A percentile compares a stretch with the other conserved stretches of the same genome.
Conservation (phyloP, 2,329 filamentous ascomycete genomes). For the Lecanicillium sp. region DNA sequence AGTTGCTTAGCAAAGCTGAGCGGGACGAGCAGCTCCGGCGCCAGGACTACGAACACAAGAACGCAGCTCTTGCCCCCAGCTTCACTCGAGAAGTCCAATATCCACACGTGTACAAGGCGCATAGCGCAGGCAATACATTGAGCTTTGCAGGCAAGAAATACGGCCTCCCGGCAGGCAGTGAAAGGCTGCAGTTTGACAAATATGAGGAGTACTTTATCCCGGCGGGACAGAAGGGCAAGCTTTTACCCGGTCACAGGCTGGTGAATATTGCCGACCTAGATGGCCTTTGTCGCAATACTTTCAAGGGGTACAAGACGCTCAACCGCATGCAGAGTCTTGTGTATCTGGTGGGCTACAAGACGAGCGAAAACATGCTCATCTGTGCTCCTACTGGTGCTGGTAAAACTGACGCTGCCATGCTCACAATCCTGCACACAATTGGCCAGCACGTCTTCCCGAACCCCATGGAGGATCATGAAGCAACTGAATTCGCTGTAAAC, state of each 20-base stretch:
- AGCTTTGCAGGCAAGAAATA: constrained; percentile 77
- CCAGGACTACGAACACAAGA: constrained; percentile 79
- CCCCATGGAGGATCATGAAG: constrained; percentile 64
- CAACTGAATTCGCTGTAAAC: constrained; percentile 74
- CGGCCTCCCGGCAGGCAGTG: constrained; percentile 67
- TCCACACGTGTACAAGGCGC: constrained; percentile 84
- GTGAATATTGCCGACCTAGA: constrained; percentile 78
- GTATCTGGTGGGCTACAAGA: constrained; percentile 90
- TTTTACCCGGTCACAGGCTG: constrained; percentile 66
- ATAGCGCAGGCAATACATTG: constrained; percentile 79
- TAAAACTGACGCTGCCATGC: constrained; percentile 98
- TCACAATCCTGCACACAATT: constrained; percentile 87
- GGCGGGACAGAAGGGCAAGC: constrained; percentile 67
- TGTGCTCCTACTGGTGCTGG: constrained; percentile 96
- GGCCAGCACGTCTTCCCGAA: constrained; percentile 77
- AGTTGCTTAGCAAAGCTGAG: constrained; percentile 65
- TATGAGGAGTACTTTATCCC: constrained; percentile 90
- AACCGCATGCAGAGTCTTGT: constrained; percentile 98
- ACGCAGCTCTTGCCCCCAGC: constrained; percentile 60
- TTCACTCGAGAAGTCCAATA: constrained; percentile 69
- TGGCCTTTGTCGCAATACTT: constrained; percentile 81
- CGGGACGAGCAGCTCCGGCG: constrained; percentile 69
- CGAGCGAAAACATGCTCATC: constrained; percentile 96
- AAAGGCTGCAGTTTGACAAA: constrained; percentile 61
- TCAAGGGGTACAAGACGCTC: constrained; percentile 85